Conservation (phyloP, 495 filamentous ascomycete genomes). For the Aspergillus cavernicola region DNA sequence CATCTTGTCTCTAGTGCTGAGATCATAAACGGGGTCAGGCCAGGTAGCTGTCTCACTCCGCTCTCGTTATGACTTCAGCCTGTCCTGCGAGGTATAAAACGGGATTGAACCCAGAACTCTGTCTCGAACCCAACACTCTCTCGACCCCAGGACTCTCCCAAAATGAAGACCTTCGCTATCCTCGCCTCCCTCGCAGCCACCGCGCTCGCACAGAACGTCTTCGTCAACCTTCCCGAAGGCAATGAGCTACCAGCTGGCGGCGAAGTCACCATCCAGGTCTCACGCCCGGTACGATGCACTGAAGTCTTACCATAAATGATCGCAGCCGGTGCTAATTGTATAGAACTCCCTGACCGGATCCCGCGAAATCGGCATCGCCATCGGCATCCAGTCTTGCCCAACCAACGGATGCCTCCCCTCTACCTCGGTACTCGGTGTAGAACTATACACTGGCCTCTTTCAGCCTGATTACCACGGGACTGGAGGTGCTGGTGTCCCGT, state of each 20-base stretch:
- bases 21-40: neutral
- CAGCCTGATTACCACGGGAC: conserved; percentile 30
- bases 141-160: too few relatives aligned
- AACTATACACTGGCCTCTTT: conserved; percentile 32
- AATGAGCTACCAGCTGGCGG: conserved; percentile 17
- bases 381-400: conserved; percentile 31
- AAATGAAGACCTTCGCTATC: conserved; percentile 26
- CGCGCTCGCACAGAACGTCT: conserved; percentile 63
- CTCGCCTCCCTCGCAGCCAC: conserved; percentile 21
- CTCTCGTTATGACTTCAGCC: neutral
- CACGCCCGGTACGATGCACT: neutral
- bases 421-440: conserved; percentile 22
- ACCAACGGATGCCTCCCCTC: conserved; percentile 15
- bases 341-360: conserved; percentile 32
- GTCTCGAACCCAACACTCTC: neutral
- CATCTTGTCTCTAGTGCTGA: neutral
- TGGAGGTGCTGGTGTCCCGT: conserved; percentile 21
- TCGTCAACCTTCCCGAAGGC: conserved; percentile 54
- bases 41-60: neutral
- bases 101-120: neutral
- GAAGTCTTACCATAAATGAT: neutral
- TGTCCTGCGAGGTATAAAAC: neutral
- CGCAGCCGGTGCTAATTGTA: neutral
- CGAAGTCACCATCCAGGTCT: conserved; percentile 10
- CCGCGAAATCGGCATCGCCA: conserved; percentile 29